Conservation (phyloP, 768 basidiomycete genomes). For the Lactarius evosmus region DNA sequence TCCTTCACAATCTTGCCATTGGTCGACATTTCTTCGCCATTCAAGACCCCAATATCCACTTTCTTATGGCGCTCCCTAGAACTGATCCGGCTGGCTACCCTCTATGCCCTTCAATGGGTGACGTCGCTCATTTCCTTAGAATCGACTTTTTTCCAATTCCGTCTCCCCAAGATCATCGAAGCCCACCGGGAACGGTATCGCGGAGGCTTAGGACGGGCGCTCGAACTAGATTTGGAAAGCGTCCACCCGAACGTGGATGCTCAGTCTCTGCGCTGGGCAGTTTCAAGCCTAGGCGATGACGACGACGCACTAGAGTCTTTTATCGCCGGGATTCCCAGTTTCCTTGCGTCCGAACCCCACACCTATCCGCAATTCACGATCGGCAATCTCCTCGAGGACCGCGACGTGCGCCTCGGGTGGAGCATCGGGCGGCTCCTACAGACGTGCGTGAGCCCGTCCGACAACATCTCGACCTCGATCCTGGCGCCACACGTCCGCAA, state of each 20-base stretch:
- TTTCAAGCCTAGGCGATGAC: background rate
- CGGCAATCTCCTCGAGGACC: conserved; percentile 17
- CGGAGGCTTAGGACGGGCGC: conserved; percentile 14
- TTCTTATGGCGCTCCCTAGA: conserved; percentile 13
- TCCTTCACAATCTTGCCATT: conserved; percentile 20
- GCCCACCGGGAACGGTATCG: conserved; percentile 13
- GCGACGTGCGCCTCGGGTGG: conserved; percentile 21
- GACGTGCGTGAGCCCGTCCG: conserved; percentile 10
- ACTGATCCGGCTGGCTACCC: background rate
- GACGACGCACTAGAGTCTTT: conserved; percentile 21
- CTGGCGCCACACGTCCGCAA: background rate
- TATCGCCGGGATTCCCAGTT: conserved; percentile 18
- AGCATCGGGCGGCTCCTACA: conserved; percentile 21
- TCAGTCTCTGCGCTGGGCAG: conserved; percentile 10
- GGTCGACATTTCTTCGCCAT: conserved; percentile 18
- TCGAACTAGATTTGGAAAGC: conserved; percentile 12
- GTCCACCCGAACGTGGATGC: conserved; percentile 10
- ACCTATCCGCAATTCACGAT: conserved; percentile 19
- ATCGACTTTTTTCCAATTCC: background rate
- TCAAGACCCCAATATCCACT: conserved; percentile 23
- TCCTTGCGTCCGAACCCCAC: conserved; percentile 17
- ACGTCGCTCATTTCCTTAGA: background rate
- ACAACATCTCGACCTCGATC: background rate
- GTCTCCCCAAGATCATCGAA: conserved; percentile 11
- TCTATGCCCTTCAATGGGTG: background rate